Base-by-base conservation (phyloP, 106 monocot species). In the Acorus calamus region DNA sequence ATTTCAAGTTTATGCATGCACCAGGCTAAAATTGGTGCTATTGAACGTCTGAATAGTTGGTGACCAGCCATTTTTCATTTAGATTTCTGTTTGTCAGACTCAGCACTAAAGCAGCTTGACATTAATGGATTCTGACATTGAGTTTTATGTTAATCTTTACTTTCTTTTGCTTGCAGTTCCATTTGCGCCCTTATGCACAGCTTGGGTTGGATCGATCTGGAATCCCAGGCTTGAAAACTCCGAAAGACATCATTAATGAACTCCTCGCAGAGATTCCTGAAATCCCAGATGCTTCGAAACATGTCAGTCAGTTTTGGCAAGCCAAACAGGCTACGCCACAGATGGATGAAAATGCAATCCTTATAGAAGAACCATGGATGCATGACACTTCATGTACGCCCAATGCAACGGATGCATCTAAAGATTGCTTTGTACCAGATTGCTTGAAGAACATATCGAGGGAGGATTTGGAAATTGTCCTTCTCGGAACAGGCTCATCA, bases 401-500 rank as follows among this genome's bases (percentile, higher is more conserved):
- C 47, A 57, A 63, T 52, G 52, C 42, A 8, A 59, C 56, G 60
- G 57, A 52, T 44, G 11, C 47, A 65, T 66, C 60, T 73, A 58
- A 54, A 70, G 42, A 67, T n/a, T n/a, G n/a, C n/a, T n/a, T n/a
- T n/a, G n/a, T 81, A 41, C 98, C 98, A 49, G 14, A 77, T 58
- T 98, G 85, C 64, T 83, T 98, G 76, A 71, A 92, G 53, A 80
- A 86, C 53, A 68, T 86, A 73, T 64, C 83, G n/a, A 82, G 98
- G 62, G 92, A 98, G 55, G 92, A 98, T 60, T 92, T 98, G 98
- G 98, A 98, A 71, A 65, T 98, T 58, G 71, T 83, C 73, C 74
- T 98, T 59, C 59, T 98, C 61, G 98, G 98, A 12, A 98, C 98
- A 5, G 98, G 92, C 60, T 98, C 98, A 60, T 85, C 98, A 28